phyloP scores from a whole-genome alignment of 2,329 filamentous ascomycete species.

The Akanthomyces muscarius region DNA sequence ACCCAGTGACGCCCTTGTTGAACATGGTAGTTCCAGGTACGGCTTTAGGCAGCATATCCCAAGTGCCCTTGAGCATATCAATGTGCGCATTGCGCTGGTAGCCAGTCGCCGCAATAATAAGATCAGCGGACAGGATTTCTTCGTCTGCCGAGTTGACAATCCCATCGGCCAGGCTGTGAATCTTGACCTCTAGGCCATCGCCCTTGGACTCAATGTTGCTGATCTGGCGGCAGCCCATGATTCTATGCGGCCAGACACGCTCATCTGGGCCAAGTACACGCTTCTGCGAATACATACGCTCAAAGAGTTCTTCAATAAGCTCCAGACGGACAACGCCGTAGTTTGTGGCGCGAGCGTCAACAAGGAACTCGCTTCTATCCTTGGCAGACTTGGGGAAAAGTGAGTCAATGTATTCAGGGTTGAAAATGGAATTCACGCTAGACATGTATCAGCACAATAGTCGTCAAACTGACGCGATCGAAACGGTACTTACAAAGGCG shows the following conservation, averaged over 20 bases:
- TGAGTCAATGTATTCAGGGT: constrained; percentile 76
- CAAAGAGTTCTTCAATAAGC: constrained; percentile 84
- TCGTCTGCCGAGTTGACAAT: constrained; percentile 35
- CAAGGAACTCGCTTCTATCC: constrained; percentile 57
- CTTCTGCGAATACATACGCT: constrained; percentile 81
- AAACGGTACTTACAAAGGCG: constrained; percentile 70
- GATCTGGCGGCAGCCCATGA: constrained; percentile 67
- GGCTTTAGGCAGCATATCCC: constrained; percentile 59
- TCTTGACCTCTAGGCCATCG: constrained; percentile 52
- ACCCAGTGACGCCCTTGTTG: constrained; percentile 36
- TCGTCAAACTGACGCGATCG: neutral
- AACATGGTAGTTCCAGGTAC: constrained; percentile 28
- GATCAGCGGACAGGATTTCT: constrained; percentile 70
- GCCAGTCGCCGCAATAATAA: constrained; percentile 82
- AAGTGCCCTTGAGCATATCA: constrained; percentile 65
- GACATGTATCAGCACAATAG: constrained; percentile 21
- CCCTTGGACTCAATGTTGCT: constrained; percentile 52
- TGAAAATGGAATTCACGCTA: constrained; percentile 94
- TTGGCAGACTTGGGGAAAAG: constrained; percentile 65
- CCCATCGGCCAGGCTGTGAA: constrained; percentile 46
- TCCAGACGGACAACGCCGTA: constrained; percentile 92
- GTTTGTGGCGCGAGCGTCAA: constrained; percentile 78
- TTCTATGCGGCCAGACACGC: constrained; percentile 74
- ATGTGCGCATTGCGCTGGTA: constrained; percentile 78
- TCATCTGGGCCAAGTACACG: constrained; percentile 66